These are phyloP conservation scores for Trypanosoma melophagium DNA, from an alignment of 208 protist species.

Conservation along the genomic window DNA sequence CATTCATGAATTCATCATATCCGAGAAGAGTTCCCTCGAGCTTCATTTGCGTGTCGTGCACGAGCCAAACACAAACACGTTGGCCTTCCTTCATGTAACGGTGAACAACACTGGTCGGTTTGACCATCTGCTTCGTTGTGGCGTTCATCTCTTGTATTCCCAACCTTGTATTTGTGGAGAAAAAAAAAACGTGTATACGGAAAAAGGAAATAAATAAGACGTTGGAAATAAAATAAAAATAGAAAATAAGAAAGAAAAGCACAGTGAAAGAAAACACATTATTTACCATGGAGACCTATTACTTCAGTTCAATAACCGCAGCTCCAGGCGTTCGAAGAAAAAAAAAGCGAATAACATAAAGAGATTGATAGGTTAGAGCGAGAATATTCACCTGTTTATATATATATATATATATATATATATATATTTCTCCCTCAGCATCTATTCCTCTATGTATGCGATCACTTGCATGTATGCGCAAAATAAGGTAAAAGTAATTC, in stretches of 20 bases:
- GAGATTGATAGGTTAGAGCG: too few relatives aligned
- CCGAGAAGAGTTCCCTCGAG: conserved; percentile 85
- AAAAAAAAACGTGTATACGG: neutral
- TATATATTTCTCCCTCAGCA: too few relatives aligned
- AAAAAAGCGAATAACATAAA: too few relatives aligned
- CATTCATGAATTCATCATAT: conserved; percentile 95
- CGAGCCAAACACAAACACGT: conserved; percentile 83
- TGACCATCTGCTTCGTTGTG: conserved; percentile 81
- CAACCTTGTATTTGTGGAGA: neutral
- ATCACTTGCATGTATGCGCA: too few relatives aligned
- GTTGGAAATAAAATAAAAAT: neutral
- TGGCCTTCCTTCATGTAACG: conserved; percentile 75
- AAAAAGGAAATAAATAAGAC: neutral
- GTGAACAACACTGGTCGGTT: conserved; percentile 69
- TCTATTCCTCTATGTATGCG: too few relatives aligned
- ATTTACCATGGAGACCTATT: too few relatives aligned
- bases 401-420: too few relatives aligned
- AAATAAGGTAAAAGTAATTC: too few relatives aligned
- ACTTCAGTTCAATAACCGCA: too few relatives aligned
- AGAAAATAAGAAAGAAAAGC: neutral
- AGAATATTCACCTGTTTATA: too few relatives aligned
- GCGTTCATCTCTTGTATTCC: conserved; percentile 29
- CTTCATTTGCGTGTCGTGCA: conserved; percentile 75
- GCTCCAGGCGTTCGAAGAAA: too few relatives aligned
- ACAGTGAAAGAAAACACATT: too few relatives aligned